Percentiles rank a stretch among this genome's conserved stretches.
Conservation (phyloP, 1,284 basidiomycete species). For the Irpex sp. region DNA sequence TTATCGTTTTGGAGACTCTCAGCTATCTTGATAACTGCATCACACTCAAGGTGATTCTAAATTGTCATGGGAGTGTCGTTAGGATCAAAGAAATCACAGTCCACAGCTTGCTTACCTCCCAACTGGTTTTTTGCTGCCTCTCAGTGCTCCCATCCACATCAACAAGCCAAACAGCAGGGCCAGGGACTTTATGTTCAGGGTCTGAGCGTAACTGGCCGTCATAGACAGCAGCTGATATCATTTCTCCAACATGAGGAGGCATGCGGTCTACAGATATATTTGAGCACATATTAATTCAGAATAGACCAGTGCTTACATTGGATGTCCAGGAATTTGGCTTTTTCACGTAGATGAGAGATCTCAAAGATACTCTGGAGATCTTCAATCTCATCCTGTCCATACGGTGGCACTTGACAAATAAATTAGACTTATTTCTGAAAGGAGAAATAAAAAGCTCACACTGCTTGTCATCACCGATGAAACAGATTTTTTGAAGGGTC, state of each 20-base stretch:
- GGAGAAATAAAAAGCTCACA: constrained; percentile 35
- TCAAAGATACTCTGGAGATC: constrained; percentile 42
- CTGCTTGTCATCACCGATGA: constrained; percentile 75
- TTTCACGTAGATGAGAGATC: constrained; percentile 29
- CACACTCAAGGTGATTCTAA: constrained; percentile 40
- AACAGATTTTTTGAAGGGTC: constrained; percentile 52
- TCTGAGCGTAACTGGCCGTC: constrained; percentile 36
- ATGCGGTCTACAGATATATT: constrained; percentile 51
- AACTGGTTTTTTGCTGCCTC: constrained; percentile 33
- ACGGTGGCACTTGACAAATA: constrained; percentile 39
- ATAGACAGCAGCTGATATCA: constrained; percentile 65
- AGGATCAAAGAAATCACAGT: constrained; percentile 1
- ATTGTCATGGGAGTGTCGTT: constrained; percentile 11
- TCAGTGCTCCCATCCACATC: constrained; percentile 40
- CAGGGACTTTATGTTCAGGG: constrained; percentile 27
- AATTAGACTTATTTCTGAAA: constrained; percentile 1
- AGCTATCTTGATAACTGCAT: constrained; percentile 38
- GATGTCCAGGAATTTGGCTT: constrained; percentile 31
- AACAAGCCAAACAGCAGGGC: constrained; percentile 37
- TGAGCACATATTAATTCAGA: constrained; percentile 1
- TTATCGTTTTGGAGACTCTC: constrained; percentile 31
- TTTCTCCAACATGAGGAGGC: constrained; percentile 69
- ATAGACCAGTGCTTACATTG: constrained; percentile 33
- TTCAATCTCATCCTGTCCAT: constrained; percentile 36
- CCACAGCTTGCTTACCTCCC: constrained; percentile 30